These are phyloP conservation scores for Primulina huaijiensis DNA, from an alignment of 257 asterid species.

Conservation along the genomic window DNA sequence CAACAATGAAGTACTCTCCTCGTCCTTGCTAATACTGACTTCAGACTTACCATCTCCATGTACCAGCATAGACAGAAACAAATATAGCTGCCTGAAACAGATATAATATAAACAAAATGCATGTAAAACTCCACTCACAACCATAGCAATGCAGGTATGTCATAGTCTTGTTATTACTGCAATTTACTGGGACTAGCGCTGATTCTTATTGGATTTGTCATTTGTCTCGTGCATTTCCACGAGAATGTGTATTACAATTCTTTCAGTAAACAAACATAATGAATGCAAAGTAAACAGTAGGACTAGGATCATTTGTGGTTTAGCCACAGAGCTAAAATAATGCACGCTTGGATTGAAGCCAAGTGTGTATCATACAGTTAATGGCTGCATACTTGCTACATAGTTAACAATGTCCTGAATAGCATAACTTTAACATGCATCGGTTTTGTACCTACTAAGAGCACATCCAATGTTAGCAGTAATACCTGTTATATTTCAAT, in stretches of 20 bases:
- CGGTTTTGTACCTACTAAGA: background rate
- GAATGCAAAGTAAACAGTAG: constrained; percentile 6
- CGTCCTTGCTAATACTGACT: constrained; percentile 52
- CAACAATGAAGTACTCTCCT: constrained; percentile 59
- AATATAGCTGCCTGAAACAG: constrained; percentile 68
- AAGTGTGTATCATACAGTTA: constrained; percentile 1
- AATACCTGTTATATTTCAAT: constrained; percentile 4
- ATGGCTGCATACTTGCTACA: constrained; percentile 4
- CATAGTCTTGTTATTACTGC: constrained; percentile 2
- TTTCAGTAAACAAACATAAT: background rate
- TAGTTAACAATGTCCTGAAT: background rate
- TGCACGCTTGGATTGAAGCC: constrained; percentile 1
- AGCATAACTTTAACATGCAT: constrained; percentile 1
- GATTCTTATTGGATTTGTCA: background rate
- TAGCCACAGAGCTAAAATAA: background rate
- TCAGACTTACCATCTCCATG: constrained; percentile 73
- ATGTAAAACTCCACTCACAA: constrained; percentile 12
- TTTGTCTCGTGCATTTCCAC: background rate
- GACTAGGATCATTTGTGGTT: constrained; percentile 14
- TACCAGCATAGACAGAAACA: constrained; percentile 87
- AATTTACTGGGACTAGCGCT: constrained; percentile 7
- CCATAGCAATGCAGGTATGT: constrained; percentile 17
- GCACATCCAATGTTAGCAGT: constrained; percentile 1
- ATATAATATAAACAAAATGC: constrained; percentile 19
- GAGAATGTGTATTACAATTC: background rate